Base-by-base conservation (phyloP, 805 yeast species). In the Peterozyma toletana region DNA sequence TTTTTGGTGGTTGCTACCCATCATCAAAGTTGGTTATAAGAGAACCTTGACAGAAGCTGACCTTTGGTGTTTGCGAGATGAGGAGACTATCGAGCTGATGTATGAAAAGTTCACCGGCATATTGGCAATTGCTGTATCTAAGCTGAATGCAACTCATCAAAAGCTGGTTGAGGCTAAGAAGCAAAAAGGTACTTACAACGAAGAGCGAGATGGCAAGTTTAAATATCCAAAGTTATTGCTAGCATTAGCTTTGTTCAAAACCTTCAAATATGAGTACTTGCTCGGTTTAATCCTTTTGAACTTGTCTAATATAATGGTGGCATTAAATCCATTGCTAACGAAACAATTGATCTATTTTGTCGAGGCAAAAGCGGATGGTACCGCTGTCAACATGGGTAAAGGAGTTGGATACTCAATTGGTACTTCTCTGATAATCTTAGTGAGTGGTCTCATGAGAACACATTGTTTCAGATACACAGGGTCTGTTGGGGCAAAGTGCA, bases 1-100 rank as follows among this genome's bases (percentile, higher is more conserved):
- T 48, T 73, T 80, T 55, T 70, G 78, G 74, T 81, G 86, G 86
- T 62, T 80, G 27, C 46, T 59, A 17, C 85, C 84, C 1, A 50
- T 80, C 17, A 60, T 80, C 66, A 62, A 60, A 16, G 68, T 71
- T 11, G 86, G 87, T 13, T 80, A 80, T 55, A 78, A 74, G 55
- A 66, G 87, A 50, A 78, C 84, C 0, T 62, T 80, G 43, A 73
- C 71, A 38, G 75, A 80, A 5, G 68, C 70, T 39, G 86, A 80
- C 58, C 55, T 80, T 46, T 80, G 54, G 50, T 54, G 57, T 36
- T 56, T 70, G 51, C 65, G 64, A 16, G 56, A 58, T 6, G 58
- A 57, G 35, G 55, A 64, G 56, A 49, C 62, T n/a, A 64, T 69
- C 30, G 68, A 15, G 34, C 30, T 13, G 35, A 40, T 13, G 13